Percentiles rank a stretch among this genome's conserved stretches.
phyloP scores from a whole-genome alignment of 1,284 basidiomycete species.

The Apiotrichum veenhuisii region DNA sequence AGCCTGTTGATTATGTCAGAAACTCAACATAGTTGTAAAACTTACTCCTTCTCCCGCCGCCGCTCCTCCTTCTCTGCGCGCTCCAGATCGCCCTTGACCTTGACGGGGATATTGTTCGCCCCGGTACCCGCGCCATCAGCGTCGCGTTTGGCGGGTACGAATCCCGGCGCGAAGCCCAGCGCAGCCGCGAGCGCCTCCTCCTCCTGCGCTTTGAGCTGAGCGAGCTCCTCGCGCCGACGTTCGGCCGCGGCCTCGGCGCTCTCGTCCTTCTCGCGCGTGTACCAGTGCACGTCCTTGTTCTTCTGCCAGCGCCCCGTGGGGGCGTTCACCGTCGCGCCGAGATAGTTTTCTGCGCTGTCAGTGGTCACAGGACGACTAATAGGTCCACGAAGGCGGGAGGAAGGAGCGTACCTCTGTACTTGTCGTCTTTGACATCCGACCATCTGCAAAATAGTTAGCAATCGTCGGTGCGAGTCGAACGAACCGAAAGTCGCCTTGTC shows the following conservation, averaged over 20 bases:
- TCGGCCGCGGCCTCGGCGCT: slow-evolving; percentile 51
- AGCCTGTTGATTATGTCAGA: slow-evolving; percentile 19
- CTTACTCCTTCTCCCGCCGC: slow-evolving; percentile 45
- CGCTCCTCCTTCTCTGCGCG: slow-evolving; percentile 41
- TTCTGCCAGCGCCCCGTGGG: slow-evolving; percentile 92
- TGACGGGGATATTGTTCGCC: slow-evolving; percentile 34
- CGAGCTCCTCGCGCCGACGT: slow-evolving; percentile 59
- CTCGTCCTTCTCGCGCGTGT: slow-evolving; percentile 60
- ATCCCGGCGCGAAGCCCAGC: slow-evolving; percentile 59
- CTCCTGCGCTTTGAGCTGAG: slow-evolving; percentile 75
- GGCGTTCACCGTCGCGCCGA: slow-evolving; percentile 86
- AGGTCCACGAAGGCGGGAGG: not conserved
- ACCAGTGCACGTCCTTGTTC: slow-evolving; percentile 93
- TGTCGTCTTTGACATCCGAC: slow-evolving; percentile 82
- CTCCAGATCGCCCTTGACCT: slow-evolving; percentile 28
- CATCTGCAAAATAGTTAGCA: slow-evolving; percentile 57
- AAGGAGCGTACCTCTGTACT: slow-evolving; percentile 69
- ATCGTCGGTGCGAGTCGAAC: not conserved
- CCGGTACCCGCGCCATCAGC: slow-evolving; percentile 27
- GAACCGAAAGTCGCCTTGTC: slow-evolving; percentile 69
- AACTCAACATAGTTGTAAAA: slow-evolving; percentile 18
- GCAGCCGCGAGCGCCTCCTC: slow-evolving; percentile 78
- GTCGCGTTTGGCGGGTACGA: slow-evolving; percentile 27
- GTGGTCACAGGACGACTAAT: not conserved
- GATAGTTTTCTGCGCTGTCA: slow-evolving; percentile 63